These are phyloP conservation scores for Ophiocordyceps camponoti-rufipedis DNA, from an alignment of 2,329 filamentous ascomycete genomes.

Conservation along the genomic window DNA sequence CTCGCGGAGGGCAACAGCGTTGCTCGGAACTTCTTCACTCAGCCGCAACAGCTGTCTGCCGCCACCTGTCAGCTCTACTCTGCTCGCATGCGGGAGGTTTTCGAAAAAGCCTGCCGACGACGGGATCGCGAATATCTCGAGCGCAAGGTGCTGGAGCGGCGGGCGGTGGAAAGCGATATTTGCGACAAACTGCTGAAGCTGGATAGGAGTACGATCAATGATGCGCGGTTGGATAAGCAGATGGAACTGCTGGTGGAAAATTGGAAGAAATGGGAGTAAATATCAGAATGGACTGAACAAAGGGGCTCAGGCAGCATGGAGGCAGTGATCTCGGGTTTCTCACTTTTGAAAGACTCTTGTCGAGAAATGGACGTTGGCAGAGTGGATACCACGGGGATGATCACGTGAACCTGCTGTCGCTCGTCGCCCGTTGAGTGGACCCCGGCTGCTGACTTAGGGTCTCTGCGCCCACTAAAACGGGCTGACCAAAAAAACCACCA, in stretches of 20 bases:
- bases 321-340: no score
- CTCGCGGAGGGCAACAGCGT: conserved; percentile 33
- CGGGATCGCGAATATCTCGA: conserved; percentile 50
- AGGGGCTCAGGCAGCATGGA: no score
- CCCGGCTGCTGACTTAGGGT: conserved; percentile 15
- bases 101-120: conserved; percentile 44
- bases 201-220: conserved; percentile 15
- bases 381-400: background rate
- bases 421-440: conserved; percentile 1
- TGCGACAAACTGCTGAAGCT: conserved; percentile 31
- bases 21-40: conserved; percentile 45
- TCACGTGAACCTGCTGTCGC: background rate
- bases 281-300: no score
- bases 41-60: conserved; percentile 33
- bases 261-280: conserved; percentile 36
- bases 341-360: no score
- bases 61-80: conserved; percentile 68
- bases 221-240: conserved; percentile 22
- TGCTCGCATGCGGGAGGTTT: conserved; percentile 56
- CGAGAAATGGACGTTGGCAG: no score
- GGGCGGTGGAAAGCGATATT: conserved; percentile 40
- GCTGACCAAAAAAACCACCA: conserved; percentile 15
- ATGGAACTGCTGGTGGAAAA: conserved; percentile 32
- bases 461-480: conserved; percentile 19
- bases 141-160: conserved; percentile 36